Evolutionary conservation across 2,329 filamentous ascomycete genomes (phyloP).

Genomic region (Calonectria pteridis): DNA sequence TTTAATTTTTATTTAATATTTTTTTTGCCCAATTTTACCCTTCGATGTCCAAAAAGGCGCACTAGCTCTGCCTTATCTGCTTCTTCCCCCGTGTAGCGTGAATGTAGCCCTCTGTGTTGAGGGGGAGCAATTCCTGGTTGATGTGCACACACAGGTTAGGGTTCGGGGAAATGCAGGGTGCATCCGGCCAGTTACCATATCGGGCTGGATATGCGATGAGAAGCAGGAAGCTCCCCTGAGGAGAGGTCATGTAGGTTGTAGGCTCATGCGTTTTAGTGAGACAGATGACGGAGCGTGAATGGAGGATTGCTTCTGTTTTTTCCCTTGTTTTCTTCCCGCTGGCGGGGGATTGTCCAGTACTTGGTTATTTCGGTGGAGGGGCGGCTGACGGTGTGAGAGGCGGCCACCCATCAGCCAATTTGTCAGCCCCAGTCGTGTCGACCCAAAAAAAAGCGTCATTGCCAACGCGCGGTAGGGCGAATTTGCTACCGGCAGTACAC

Average conservation of each 20-base stretch:
- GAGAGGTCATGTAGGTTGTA: background rate
- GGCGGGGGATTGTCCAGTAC: slow-evolving; percentile 15
- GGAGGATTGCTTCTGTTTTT: background rate
- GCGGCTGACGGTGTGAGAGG: background rate
- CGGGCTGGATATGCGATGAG: background rate
- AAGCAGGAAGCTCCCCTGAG: background rate
- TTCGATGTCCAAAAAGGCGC: background rate
- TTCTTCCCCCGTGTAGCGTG: no score
- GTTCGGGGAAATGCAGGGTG: background rate
- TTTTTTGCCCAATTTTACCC: background rate
- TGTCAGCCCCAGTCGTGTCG: slow-evolving; percentile 9
- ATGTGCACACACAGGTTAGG: background rate
- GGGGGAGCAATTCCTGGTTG: background rate
- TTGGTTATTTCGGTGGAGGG: slow-evolving; percentile 17
- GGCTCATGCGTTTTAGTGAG: background rate
- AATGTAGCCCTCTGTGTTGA: background rate
- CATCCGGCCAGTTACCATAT: slow-evolving; percentile 2
- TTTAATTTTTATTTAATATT: no score
- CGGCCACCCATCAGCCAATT: slow-evolving; percentile 13
- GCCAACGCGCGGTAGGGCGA: slow-evolving; percentile 3
- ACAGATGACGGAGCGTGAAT: slow-evolving; percentile 5
- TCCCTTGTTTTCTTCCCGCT: background rate
- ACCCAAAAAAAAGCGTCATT: slow-evolving; percentile 3
- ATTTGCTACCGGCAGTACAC: background rate
- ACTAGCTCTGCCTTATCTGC: background rate